Percentiles rank a stretch among this genome's conserved stretches.
These are phyloP conservation scores for Hymenoscyphus fructigenus DNA, from an alignment of 2,329 filamentous ascomycete species.

Conservation along the genomic window DNA sequence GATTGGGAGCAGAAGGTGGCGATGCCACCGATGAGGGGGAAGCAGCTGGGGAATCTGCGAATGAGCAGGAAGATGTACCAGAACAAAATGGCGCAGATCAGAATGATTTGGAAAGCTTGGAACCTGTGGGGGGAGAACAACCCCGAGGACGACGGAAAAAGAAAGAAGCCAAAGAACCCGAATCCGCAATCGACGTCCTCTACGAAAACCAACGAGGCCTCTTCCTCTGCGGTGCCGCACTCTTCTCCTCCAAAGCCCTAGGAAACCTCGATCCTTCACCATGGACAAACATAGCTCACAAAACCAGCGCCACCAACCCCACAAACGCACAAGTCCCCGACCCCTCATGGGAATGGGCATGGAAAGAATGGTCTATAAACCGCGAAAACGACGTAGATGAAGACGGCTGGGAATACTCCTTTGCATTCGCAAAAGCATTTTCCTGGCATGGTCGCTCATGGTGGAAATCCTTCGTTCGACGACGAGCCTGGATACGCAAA, in stretches of 20 bases:
- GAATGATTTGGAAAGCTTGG: conserved; percentile 9
- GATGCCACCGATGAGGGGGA: neutral
- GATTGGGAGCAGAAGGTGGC: neutral
- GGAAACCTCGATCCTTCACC: conserved; percentile 81
- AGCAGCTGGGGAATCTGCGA: conserved; percentile 9
- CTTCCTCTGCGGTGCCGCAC: conserved; percentile 82
- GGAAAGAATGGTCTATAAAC: conserved; percentile 63
- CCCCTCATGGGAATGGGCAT: conserved; percentile 89
- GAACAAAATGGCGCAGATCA: neutral
- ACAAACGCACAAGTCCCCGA: conserved; percentile 90
- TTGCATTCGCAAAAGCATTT: conserved; percentile 73
- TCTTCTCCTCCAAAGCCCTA: conserved; percentile 86
- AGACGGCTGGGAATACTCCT: conserved; percentile 95
- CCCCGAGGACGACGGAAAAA: conserved; percentile 22
- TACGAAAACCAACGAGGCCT: conserved; percentile 95
- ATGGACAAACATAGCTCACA: conserved; percentile 75
- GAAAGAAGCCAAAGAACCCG: conserved; percentile 39
- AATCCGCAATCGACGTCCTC: conserved; percentile 74
- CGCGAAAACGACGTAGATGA: conserved; percentile 81
- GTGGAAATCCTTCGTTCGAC: conserved; percentile 93
- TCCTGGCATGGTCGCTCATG: conserved; percentile 89
- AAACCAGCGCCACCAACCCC: conserved; percentile 64
- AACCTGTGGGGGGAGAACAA: conserved; percentile 13
- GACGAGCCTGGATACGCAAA: conserved; percentile 83
- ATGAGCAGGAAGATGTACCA: neutral